Evolutionary conservation across 192 early-diverging fungal species (phyloP), one percentile per base, ranked within the genome.

Genomic region (Coemansia sp.): DNA sequence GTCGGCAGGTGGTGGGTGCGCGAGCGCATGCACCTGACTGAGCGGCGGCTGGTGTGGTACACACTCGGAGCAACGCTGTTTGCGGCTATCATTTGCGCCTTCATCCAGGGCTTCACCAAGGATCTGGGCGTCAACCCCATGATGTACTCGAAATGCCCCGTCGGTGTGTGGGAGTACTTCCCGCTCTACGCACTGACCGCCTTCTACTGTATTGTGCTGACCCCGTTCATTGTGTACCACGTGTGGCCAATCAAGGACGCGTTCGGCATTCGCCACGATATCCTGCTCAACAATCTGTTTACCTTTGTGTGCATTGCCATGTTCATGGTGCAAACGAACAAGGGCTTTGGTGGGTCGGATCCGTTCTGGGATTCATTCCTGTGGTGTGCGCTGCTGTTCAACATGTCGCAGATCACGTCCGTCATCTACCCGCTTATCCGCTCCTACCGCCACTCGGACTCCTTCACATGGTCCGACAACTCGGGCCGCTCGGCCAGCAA

Each of bases 121-220:
- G 73, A 81, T 15, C 70, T 81, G 56, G 43, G 69, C 5, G 72
- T 81, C 35, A 73, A 75, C 15, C 78, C 78, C 1, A 75, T 81
- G 78, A 36, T 23, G 46, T 81, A 70, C 60, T 71, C 78, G 4
- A 65, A 61, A 32, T 83, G 81, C 40, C 66, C 81, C 5, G 75
- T 79, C 3, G 76, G 75, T 55, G 76, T 79, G 10, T 83, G 76
- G 81, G 81, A 83, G 66, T 83, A 83, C 62, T 83, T 75, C 32
- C 76, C 81, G 25, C 60, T 83, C 10, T 78, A 78, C 53, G 73
- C 73, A 29, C 57, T 78, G 45, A 71, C 63, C 5, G 81, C 76
- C 40, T 1, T 83, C 7, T 78, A 78, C 73, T 78, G 71, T 43
- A 20, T 83, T 11, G 19, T 83, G 13, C 55, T 83, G 23, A 75